A percentile compares a stretch with the other conserved stretches of the same genome.
Conservation (phyloP, 164 flowering plant species). For the Houttuynia cordata region DNA sequence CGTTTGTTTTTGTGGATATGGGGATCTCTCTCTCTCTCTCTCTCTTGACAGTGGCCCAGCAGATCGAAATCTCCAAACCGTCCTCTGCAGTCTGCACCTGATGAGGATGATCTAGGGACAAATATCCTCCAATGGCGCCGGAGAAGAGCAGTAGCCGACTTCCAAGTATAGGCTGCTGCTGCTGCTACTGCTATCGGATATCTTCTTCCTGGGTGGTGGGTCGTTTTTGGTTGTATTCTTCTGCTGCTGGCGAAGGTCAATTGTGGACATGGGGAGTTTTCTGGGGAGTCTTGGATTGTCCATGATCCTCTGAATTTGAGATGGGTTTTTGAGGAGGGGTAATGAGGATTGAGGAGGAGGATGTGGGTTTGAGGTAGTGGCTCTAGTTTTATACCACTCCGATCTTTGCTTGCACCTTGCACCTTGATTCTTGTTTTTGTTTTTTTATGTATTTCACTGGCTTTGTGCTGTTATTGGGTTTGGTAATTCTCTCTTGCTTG, state of each 20-base stretch:
- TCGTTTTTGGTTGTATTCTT: slow-evolving; percentile 4
- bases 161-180: slow-evolving; percentile 11
- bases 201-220: slow-evolving; percentile 3
- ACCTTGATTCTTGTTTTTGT: neutral
- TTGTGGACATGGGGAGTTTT: slow-evolving; percentile 18
- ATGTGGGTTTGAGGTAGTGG: slow-evolving; percentile 68
- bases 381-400: neutral
- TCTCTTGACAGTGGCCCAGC: slow-evolving; percentile 37
- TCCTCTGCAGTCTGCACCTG: slow-evolving; percentile 20
- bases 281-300: slow-evolving; percentile 2
- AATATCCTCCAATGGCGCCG: slow-evolving; percentile 33
- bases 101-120: slow-evolving; percentile 42
- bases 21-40: slow-evolving; percentile 80
- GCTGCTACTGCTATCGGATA: neutral
- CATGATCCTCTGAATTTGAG: slow-evolving; percentile 22
- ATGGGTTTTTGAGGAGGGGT: slow-evolving; percentile 22
- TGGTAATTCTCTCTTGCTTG: neutral
- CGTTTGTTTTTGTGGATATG: slow-evolving; percentile 71
- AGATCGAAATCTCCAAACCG: slow-evolving; percentile 48
- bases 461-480: neutral
- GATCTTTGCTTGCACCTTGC: neutral
- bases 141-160: slow-evolving; percentile 23
- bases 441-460: neutral
- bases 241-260: slow-evolving; percentile 16
- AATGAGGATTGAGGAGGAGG: slow-evolving; percentile 20